These are phyloP conservation scores for Fagopyrum tataricum DNA, from an alignment of 148 eudicot genomes.

Conservation along the genomic window DNA sequence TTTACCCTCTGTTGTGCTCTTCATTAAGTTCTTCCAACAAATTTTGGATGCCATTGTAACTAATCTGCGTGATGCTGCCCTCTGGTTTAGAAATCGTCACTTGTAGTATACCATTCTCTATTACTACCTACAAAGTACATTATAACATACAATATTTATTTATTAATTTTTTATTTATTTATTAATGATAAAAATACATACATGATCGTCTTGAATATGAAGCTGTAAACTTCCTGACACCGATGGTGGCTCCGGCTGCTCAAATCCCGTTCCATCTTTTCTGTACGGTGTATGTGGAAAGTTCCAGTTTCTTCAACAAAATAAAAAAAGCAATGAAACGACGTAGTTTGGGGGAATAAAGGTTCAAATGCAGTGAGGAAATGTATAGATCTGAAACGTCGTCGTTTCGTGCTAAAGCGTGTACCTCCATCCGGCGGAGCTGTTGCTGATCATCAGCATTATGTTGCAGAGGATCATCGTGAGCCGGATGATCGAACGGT, in stretches of 20 bases:
- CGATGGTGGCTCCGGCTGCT: background rate
- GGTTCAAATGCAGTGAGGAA: background rate
- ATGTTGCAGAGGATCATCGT: conserved; percentile 3
- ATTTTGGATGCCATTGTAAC: conserved; percentile 44
- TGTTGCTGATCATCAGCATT: conserved; percentile 4
- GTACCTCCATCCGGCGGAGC: conserved; percentile 4
- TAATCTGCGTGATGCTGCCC: conserved; percentile 8
- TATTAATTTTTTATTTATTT: background rate
- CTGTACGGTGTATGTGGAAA: background rate
- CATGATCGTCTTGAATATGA: conserved; percentile 3
- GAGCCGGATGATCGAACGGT: conserved; percentile 4
- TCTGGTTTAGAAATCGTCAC: conserved; percentile 12
- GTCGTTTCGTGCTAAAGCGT: background rate
- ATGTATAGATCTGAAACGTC: background rate
- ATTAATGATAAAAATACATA: background rate
- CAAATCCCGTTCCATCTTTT: background rate
- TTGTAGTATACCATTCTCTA: conserved; percentile 7
- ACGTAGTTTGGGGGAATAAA: background rate
- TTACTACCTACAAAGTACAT: conserved; percentile 1
- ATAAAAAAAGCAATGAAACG: background rate
- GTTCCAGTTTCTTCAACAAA: conserved; percentile 1
- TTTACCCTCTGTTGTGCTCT: conserved; percentile 62
- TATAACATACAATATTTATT: background rate
- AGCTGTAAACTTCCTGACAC: background rate
- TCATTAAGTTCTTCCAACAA: conserved; percentile 46